phyloP scores from a whole-genome alignment of 257 asterid species.

The Fraxinus anomala region DNA sequence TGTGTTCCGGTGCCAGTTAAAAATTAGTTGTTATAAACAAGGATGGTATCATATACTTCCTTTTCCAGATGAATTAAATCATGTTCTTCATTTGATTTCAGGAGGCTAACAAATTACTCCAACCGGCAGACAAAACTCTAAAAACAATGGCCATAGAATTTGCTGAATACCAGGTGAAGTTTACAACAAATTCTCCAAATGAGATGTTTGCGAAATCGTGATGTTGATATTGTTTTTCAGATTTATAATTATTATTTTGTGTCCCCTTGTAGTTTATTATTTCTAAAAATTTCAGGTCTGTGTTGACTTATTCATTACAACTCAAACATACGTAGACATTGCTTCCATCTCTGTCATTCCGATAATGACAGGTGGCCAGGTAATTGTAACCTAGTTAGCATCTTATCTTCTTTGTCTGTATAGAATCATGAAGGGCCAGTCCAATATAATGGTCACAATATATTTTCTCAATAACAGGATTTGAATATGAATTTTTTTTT shows the following conservation, averaged over 20 bases:
- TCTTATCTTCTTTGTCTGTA: background rate
- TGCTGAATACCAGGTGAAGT: conserved; percentile 93
- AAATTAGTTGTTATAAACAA: conserved; percentile 11
- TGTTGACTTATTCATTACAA: conserved; percentile 89
- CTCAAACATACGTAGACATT: conserved; percentile 86
- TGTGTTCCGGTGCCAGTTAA: background rate
- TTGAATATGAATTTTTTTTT: background rate
- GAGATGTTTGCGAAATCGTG: conserved; percentile 15
- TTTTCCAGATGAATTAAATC: background rate
- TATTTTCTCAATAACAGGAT: background rate
- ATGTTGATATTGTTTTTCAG: conserved; percentile 1
- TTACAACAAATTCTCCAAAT: conserved; percentile 3
- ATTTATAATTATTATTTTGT: conserved; percentile 14
- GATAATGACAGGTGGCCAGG: conserved; percentile 98
- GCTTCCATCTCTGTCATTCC: conserved; percentile 95
- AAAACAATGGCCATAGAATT: conserved; percentile 95
- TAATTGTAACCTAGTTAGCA: conserved; percentile 28
- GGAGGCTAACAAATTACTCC: conserved; percentile 95
- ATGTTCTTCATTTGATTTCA: conserved; percentile 42
- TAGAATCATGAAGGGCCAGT: conserved; percentile 14
- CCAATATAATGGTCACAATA: background rate
- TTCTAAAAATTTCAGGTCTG: conserved; percentile 65
- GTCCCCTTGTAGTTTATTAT: conserved; percentile 17
- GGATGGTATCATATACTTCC: conserved; percentile 5
- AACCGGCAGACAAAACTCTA: conserved; percentile 81